phyloP scores from a whole-genome alignment of 2,329 filamentous ascomycete genomes.

The Paecilomyces niveus region DNA sequence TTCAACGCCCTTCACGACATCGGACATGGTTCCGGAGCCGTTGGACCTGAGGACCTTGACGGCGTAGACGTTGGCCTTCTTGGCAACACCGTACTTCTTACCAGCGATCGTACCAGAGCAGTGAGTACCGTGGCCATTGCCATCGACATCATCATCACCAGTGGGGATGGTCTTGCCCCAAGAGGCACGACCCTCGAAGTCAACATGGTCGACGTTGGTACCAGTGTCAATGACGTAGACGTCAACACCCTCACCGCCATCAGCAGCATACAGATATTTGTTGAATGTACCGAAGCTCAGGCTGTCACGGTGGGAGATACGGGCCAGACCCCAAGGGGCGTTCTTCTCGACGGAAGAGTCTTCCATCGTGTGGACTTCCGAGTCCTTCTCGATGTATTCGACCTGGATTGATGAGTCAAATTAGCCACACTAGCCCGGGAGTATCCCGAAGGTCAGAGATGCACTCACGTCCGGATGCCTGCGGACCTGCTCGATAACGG shows the following conservation, averaged over 20 bases:
- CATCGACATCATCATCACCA: conserved; percentile 80
- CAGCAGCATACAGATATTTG: conserved; percentile 89
- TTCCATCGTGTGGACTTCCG: conserved; percentile 75
- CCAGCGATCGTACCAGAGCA: conserved; percentile 97
- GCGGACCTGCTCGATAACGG: conserved; percentile 86
- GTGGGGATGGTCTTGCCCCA: conserved; percentile 96
- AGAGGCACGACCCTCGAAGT: conserved; percentile 90
- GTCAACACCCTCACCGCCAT: conserved; percentile 94
- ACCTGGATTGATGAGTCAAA: conserved; percentile 51
- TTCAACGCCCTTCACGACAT: conserved; percentile 97
- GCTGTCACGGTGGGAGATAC: conserved; percentile 87
- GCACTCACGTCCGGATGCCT: conserved; percentile 90
- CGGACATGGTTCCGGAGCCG: conserved; percentile 96
- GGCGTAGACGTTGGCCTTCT: conserved; percentile 94
- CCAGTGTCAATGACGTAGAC: conserved; percentile 98
- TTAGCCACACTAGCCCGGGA: not conserved
- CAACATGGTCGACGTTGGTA: conserved; percentile 86
- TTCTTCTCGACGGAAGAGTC: conserved; percentile 68
- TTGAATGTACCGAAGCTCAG: conserved; percentile 91
- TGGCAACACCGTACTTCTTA: conserved; percentile 98
- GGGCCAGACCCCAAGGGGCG: conserved; percentile 96
- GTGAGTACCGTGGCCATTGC: conserved; percentile 97
- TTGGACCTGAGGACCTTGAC: conserved; percentile 98
- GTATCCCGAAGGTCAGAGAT: not conserved
- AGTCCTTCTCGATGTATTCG: conserved; percentile 93